These are phyloP conservation scores for Chernovozyma aurita DNA, from an alignment of 1,139 yeast species.

Conservation along the genomic window DNA sequence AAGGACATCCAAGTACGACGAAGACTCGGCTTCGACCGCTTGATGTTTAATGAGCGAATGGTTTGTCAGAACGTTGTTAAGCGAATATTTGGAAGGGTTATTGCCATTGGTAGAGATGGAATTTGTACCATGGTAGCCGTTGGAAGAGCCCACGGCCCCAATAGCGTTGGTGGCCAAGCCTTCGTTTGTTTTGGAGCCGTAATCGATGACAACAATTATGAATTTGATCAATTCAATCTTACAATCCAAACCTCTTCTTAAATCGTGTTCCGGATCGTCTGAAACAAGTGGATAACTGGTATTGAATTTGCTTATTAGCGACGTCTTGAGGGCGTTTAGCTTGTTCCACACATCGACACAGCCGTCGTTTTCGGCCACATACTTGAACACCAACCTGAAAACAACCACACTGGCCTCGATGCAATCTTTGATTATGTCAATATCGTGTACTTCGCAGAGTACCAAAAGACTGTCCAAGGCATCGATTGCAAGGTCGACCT, in stretches of 20 bases:
- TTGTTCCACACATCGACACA: conserved; percentile 40
- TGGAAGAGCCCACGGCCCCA: conserved; percentile 9
- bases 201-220: conserved; percentile 63
- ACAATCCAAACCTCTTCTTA: conserved; percentile 47
- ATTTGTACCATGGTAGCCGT: conserved; percentile 6
- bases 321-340: conserved; percentile 38
- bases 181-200: conserved; percentile 55
- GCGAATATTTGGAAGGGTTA: conserved; percentile 28
- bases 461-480: conserved; percentile 30
- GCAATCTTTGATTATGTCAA: conserved; percentile 26
- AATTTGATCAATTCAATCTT: conserved; percentile 70
- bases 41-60: conserved; percentile 64
- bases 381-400: conserved; percentile 36
- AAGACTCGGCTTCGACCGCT: conserved; percentile 66
- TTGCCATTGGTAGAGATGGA: conserved; percentile 7
- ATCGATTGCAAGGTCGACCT: conserved; percentile 41
- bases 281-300: conserved; percentile 42
- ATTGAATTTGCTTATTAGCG: conserved; percentile 30
- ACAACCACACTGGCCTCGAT: conserved; percentile 35
- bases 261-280: conserved; percentile 49
- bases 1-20: conserved; percentile 61
- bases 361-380: conserved; percentile 42
- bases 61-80: conserved; percentile 52
- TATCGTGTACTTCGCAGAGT: conserved; percentile 25
- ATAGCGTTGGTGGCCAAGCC: not conserved